Percentiles rank a stretch among this genome's conserved stretches.
Conservation (phyloP, 2,329 filamentous ascomycete species). For the Epichloe brachyelytri region DNA sequence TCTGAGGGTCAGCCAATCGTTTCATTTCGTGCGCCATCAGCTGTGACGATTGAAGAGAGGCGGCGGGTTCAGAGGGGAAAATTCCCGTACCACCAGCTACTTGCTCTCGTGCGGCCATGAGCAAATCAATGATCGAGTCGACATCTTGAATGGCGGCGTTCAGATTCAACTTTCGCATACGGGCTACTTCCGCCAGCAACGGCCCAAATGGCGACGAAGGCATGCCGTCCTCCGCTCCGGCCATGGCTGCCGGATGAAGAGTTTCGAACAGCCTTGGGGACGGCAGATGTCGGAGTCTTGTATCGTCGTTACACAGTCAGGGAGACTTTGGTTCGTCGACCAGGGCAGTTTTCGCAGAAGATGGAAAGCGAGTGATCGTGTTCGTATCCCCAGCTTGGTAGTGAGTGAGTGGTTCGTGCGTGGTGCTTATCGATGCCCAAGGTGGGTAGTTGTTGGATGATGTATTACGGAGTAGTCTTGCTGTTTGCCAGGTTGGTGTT, state of each 20-base stretch:
- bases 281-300: not conserved
- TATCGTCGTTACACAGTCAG: not conserved
- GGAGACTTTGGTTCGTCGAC: not conserved
- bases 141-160: conserved; percentile 64
- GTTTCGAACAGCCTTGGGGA: not conserved
- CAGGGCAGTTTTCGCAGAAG: not conserved
- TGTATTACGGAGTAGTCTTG: not conserved
- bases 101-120: conserved; percentile 59
- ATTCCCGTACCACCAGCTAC: conserved; percentile 51
- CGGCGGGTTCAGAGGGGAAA: not conserved
- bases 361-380: not conserved
- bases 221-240: conserved; percentile 21
- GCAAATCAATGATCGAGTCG: conserved; percentile 67
- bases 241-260: conserved; percentile 14
- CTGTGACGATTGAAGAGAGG: not conserved
- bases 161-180: conserved; percentile 56
- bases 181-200: conserved; percentile 61
- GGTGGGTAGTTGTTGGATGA: not conserved
- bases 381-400: not conserved
- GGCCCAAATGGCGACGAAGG: conserved; percentile 34
- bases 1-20: conserved; percentile 8
- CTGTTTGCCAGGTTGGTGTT: not conserved
- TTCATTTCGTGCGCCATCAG: conserved; percentile 1
- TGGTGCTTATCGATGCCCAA: conserved; percentile 4
- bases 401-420: not conserved